Conservation (phyloP, 371 early-diverging fungal species). For the Rhizopus stolonifer region DNA sequence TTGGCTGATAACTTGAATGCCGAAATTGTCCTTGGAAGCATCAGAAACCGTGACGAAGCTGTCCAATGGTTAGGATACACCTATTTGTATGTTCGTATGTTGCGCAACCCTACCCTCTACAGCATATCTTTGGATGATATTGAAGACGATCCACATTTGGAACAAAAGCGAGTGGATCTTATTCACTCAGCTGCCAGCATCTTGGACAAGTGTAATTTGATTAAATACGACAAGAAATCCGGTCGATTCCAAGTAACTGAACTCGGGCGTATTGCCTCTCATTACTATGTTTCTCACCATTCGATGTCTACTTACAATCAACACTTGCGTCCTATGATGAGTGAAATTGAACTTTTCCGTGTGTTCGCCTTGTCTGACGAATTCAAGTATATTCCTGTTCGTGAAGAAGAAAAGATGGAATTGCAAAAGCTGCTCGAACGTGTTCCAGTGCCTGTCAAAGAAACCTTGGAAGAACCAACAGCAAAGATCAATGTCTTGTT, state of each 20-base stretch:
- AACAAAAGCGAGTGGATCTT: constrained; percentile 86
- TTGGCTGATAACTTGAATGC: constrained; percentile 95
- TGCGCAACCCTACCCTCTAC: constrained; percentile 83
- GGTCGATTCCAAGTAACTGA: constrained; percentile 90
- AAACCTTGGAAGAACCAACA: constrained; percentile 84
- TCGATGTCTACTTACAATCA: constrained; percentile 94
- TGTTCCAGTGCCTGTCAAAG: constrained; percentile 94
- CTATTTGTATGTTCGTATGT: constrained; percentile 97
- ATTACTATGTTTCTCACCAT: constrained; percentile 89
- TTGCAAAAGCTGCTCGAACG: constrained; percentile 89
- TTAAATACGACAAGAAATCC: constrained; percentile 91
- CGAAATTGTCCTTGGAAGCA: constrained; percentile 94
- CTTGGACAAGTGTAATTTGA: constrained; percentile 85
- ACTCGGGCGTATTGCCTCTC: constrained; percentile 94
- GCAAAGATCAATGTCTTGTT: constrained; percentile 96
- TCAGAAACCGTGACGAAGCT: constrained; percentile 91
- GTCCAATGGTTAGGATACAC: constrained; percentile 97
- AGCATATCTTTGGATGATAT: constrained; percentile 71
- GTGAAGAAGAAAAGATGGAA: constrained; percentile 96
- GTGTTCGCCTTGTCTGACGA: constrained; percentile 91
- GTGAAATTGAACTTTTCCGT: constrained; percentile 88
- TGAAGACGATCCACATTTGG: constrained; percentile 80
- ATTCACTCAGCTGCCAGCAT: constrained; percentile 84
- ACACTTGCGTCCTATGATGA: constrained; percentile 89
- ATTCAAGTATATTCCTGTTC: constrained; percentile 93